These are phyloP conservation scores for Cryptococcus jaspeensis DNA, from an alignment of 1,284 basidiomycete genomes.

Conservation along the genomic window DNA sequence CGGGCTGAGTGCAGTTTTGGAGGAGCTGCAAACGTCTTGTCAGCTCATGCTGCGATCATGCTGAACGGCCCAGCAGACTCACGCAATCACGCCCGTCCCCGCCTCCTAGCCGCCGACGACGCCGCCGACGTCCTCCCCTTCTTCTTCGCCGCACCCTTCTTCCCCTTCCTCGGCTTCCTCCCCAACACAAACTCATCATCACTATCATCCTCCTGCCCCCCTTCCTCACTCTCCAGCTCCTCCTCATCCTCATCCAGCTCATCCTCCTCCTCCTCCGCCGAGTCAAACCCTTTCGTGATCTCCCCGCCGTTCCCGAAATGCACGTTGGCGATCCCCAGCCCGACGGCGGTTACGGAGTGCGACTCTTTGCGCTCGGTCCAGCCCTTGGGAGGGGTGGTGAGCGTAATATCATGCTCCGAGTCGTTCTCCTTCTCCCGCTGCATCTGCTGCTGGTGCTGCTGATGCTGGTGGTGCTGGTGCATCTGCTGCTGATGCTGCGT, in stretches of 20 bases:
- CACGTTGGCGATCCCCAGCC: conserved; percentile 44
- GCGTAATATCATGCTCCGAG: conserved; percentile 31
- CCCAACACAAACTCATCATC: conserved; percentile 38
- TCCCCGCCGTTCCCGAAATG: conserved; percentile 29
- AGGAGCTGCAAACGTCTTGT: too few relatives aligned
- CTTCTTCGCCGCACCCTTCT: conserved; percentile 4
- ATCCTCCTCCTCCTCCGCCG: conserved; percentile 23
- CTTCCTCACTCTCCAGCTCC: not conserved
- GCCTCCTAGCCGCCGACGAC: too few relatives aligned
- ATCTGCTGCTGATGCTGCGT: too few relatives aligned
- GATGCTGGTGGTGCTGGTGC: not conserved
- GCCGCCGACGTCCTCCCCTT: conserved; percentile 2
- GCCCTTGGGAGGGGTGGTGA: conserved; percentile 31
- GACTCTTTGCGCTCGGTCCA: conserved; percentile 9
- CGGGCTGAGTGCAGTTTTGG: too few relatives aligned
- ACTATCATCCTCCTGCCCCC: conserved; percentile 21
- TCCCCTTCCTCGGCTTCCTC: conserved; percentile 18
- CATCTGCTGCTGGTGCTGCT: not conserved
- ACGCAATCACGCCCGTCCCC: not conserved
- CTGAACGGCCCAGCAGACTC: too few relatives aligned
- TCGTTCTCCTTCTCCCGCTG: conserved; percentile 10
- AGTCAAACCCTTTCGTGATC: conserved; percentile 10
- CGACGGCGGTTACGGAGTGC: conserved; percentile 31
- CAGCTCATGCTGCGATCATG: too few relatives aligned
- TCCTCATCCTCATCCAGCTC: conserved; percentile 17